Evolutionary conservation across 176 grass and related monocot species (phyloP).

Genomic region (Microstegium vimineum): DNA sequence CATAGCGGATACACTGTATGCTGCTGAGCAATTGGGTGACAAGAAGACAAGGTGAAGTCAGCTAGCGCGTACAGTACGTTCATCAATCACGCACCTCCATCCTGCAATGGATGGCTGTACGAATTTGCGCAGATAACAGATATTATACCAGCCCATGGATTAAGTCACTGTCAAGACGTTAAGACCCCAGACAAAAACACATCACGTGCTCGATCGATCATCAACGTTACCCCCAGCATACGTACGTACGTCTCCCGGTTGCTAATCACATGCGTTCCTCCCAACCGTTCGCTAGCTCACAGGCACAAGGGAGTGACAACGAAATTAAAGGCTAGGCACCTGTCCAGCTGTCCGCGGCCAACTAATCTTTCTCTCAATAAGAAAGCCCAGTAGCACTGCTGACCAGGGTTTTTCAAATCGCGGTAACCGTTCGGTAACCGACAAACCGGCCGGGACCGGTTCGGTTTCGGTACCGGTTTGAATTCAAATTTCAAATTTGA

Average conservation of each 20-base stretch:
- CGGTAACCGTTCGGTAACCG: too few species aligned
- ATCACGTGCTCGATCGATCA: background rate
- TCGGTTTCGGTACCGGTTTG: too few species aligned
- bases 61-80: background rate
- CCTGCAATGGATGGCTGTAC: background rate
- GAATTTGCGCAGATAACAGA: background rate
- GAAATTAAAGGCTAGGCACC: background rate
- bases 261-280: background rate
- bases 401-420: too few species aligned
- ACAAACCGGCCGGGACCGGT: too few species aligned
- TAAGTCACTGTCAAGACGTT: background rate
- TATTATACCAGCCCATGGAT: background rate
- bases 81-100: background rate
- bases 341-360: background rate
- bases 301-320: background rate
- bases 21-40: background rate
- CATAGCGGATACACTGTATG: background rate
- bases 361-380: background rate
- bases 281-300: background rate
- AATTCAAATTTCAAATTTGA: too few species aligned
- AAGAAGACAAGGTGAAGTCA: slow-evolving; percentile 19
- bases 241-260: background rate
- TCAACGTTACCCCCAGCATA: background rate
- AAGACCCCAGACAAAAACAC: background rate
- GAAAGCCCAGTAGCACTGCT: too few species aligned